These are phyloP conservation scores for Blumeria graminis DNA, from an alignment of 2,329 filamentous ascomycete species.

Conservation along the genomic window DNA sequence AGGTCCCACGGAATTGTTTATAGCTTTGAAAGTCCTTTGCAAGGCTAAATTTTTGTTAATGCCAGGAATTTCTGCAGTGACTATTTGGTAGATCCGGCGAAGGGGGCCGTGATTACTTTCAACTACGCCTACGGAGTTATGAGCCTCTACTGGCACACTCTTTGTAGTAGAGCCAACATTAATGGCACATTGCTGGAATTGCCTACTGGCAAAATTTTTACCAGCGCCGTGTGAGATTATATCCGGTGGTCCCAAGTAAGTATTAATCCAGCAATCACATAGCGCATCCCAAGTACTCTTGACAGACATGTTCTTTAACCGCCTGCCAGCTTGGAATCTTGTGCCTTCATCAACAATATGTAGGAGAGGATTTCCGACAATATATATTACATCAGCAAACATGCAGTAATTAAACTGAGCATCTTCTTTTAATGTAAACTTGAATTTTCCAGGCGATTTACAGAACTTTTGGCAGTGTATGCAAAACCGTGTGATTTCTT, in stretches of 20 bases:
- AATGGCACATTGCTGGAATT: not conserved
- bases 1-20: not conserved
- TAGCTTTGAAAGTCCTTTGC: not conserved
- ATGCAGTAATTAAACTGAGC: constrained; percentile 1
- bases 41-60: not conserved
- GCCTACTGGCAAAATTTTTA: not conserved
- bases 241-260: not conserved
- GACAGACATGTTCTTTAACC: not conserved
- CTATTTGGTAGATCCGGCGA: not conserved
- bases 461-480: not conserved
- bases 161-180: not conserved
- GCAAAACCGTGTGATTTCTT: not conserved
- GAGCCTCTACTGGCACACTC: not conserved
- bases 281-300: constrained; percentile 1
- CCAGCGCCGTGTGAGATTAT: not conserved
- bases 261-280: not conserved
- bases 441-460: not conserved
- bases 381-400: constrained; percentile 2
- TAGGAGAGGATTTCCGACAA: not conserved
- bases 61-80: not conserved
- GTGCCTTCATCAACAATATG: constrained; percentile 2
- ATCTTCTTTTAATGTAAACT: not conserved
- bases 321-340: constrained; percentile 2
- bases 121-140: not conserved
- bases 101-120: not conserved